Percentiles rank a stretch among this genome's conserved stretches.
Evolutionary conservation across 208 protist species (phyloP).

Genomic region (Balamuthia mandrillaris): DNA sequence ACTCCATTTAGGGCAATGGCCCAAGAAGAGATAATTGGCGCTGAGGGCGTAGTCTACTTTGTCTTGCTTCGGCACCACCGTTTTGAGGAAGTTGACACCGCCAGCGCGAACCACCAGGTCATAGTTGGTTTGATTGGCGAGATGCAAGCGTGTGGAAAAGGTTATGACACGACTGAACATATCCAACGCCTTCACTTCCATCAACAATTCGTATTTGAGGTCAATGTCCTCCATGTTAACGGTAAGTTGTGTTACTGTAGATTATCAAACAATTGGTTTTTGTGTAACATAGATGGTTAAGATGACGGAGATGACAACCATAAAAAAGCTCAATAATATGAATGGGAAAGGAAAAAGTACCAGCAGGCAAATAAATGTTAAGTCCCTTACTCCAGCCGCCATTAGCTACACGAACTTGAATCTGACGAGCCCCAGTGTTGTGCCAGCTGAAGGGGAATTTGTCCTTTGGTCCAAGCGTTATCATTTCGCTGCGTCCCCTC

Average conservation of each 20-base stretch:
- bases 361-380: neutral
- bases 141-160: slow-evolving; percentile 9
- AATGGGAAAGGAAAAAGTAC: too few species aligned
- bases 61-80: neutral
- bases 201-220: slow-evolving; percentile 15
- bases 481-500: neutral
- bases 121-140: slow-evolving; percentile 17
- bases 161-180: neutral
- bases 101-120: neutral
- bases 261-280: too few species aligned
- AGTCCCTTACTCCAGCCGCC: neutral
- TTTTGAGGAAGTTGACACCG: neutral
- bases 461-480: neutral
- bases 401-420: slow-evolving; percentile 21
- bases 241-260: neutral
- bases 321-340: too few species aligned
- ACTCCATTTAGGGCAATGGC: neutral
- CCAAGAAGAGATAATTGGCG: neutral
- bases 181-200: slow-evolving; percentile 11
- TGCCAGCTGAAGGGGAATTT: slow-evolving; percentile 24
- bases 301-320: too few species aligned
- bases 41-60: neutral
- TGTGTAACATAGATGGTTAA: too few species aligned
- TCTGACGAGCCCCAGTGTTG: neutral
- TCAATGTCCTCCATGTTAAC: neutral